Base-by-base conservation (phyloP, 257 asterid species). In the Plantago elongata region DNA sequence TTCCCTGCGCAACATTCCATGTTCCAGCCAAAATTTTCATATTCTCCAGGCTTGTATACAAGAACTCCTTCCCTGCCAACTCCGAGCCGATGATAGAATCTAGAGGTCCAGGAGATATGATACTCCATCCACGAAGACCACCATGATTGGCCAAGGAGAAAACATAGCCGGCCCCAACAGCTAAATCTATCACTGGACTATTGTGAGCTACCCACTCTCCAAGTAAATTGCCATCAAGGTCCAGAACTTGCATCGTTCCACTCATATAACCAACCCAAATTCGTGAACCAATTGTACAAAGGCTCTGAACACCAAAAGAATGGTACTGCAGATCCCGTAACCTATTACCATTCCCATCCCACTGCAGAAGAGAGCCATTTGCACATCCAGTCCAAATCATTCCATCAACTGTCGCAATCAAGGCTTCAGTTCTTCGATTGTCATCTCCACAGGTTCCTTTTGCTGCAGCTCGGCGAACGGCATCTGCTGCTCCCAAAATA, bases 1-100 rank as follows among this genome's bases (percentile, higher is more conserved):
- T 84, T 75, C 88, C 99, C 78, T 93, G 96, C 59, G 78, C 99
- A 68, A 93, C 99, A 73, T 93, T 93, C 99, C 99, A 93, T 29
- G 97, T 93, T 54, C 99, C 99, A 69, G 91, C 94, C 84, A 93
- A 78, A 59, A 93, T 77, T 69, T 82, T 93, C 75, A 93, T 51
- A 77, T 83, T 87, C 75, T 89, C 96, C 51, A 76, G 71, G 58
- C 78, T 85, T 34, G 99, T 82, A 78, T 93, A 93, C 14, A 89
- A 46, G 70, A 83, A 81, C 69, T 87, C 97, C 76, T 84, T 89
- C 65, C 77, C 84, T 54, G 90, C 75, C 76, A 93, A 82, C 80
- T 89, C 95, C 15, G 92, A 54, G 11, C 80, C 70, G 61, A 93
- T 68, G 63, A 87, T 69, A 67, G 62, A 69, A 77, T 93, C 96